Evolutionary conservation across 768 basidiomycete genomes (phyloP).

Genomic region (Fibroporia radiculosa): DNA sequence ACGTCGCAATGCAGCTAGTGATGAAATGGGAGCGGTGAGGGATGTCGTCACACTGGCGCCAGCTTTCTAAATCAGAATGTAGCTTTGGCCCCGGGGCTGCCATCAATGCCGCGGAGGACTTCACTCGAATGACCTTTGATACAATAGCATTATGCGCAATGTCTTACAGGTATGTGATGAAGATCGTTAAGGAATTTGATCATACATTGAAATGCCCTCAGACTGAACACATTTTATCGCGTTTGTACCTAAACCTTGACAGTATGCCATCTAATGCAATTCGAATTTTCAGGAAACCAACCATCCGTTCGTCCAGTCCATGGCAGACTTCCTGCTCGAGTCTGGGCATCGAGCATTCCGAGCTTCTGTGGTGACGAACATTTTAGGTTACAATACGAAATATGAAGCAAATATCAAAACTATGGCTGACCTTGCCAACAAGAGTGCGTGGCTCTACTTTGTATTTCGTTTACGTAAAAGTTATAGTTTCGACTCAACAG

Average conservation of each 20-base stretch:
- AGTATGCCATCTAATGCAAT: neutral
- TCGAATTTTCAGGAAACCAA: constrained; percentile 19
- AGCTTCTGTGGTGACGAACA: constrained; percentile 26
- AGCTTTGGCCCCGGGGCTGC: constrained; percentile 35
- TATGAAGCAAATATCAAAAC: constrained; percentile 33
- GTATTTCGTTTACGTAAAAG: neutral
- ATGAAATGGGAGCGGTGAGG: constrained; percentile 35
- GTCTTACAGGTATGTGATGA: constrained; percentile 25
- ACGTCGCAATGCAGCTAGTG: constrained; percentile 35
- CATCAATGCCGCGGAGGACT: constrained; percentile 39
- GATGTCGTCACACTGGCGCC: neutral
- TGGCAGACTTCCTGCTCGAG: constrained; percentile 35
- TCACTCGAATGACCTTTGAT: constrained; percentile 40
- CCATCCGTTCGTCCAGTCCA: constrained; percentile 33
- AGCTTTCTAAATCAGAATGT: neutral
- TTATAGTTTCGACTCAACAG: constrained; percentile 15
- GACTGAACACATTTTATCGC: constrained; percentile 40
- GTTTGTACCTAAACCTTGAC: constrained; percentile 12
- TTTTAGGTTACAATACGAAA: constrained; percentile 31
- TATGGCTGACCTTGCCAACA: constrained; percentile 34
- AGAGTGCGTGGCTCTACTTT: constrained; percentile 26
- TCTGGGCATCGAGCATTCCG: constrained; percentile 28
- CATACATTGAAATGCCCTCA: constrained; percentile 8
- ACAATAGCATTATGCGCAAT: constrained; percentile 39
- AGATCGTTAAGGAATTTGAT: constrained; percentile 1